These are phyloP conservation scores for Botrytis porri DNA, from an alignment of 2,329 filamentous ascomycete species.

Conservation along the genomic window DNA sequence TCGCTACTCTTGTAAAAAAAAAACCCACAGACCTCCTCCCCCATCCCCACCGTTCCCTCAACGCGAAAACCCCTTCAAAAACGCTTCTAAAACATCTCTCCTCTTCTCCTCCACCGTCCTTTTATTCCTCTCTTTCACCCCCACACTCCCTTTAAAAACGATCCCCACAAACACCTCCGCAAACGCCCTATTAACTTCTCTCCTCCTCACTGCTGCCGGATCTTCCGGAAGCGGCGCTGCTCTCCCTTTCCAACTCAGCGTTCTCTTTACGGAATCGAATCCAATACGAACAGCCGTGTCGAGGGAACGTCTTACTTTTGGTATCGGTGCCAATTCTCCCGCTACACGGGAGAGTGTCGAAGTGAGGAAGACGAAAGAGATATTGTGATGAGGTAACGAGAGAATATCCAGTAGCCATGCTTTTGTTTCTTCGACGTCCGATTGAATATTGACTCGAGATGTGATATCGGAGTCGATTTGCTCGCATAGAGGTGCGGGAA, in stretches of 20 bases:
- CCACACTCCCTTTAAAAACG: conserved; percentile 54
- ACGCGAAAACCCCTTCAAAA: conserved; percentile 44
- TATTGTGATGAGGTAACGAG: conserved; percentile 72
- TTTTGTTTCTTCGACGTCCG: conserved; percentile 53
- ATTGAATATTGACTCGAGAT: conserved; percentile 44
- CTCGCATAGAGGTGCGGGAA: conserved; percentile 68
- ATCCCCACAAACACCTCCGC: conserved; percentile 63
- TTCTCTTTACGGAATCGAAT: conserved; percentile 30
- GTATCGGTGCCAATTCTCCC: conserved; percentile 50
- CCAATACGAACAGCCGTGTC: conserved; percentile 27
- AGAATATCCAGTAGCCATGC: conserved; percentile 70
- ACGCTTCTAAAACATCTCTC: conserved; percentile 66
- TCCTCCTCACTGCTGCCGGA: conserved; percentile 52
- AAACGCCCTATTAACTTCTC: conserved; percentile 58
- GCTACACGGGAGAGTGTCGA: conserved; percentile 66
- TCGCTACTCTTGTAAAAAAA: not conserved
- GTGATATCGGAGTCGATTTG: conserved; percentile 58
- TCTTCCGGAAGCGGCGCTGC: conserved; percentile 41
- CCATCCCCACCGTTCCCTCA: not conserved
- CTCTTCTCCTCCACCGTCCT: conserved; percentile 61
- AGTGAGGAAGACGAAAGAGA: conserved; percentile 83
- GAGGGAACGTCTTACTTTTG: conserved; percentile 24
- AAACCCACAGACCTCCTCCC: not conserved
- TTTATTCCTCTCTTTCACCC: conserved; percentile 52
- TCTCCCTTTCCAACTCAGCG: conserved; percentile 34